Conservation (phyloP, 257 asterid species). For the Euphrasia confusa region DNA sequence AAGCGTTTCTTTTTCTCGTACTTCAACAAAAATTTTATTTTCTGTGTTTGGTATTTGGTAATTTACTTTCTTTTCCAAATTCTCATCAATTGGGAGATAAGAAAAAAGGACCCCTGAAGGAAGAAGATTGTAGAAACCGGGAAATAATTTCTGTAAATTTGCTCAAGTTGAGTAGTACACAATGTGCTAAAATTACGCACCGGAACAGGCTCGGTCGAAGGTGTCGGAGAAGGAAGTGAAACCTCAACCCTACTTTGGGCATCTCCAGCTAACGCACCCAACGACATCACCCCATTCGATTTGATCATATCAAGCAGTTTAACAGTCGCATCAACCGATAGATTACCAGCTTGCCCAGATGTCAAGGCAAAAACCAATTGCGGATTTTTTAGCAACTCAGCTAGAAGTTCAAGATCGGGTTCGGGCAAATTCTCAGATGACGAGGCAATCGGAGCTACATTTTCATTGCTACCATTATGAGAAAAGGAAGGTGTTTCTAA, state of each 20-base stretch:
- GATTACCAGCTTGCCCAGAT: constrained; percentile 68
- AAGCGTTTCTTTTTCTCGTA: not conserved
- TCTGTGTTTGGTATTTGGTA: not conserved
- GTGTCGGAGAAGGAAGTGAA: constrained; percentile 97
- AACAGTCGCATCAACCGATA: constrained; percentile 58
- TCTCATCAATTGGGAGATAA: constrained; percentile 19
- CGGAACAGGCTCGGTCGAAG: constrained; percentile 80
- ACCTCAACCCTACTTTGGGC: constrained; percentile 62
- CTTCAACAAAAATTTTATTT: not conserved
- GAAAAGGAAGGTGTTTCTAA: constrained; percentile 33
- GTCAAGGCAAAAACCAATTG: constrained; percentile 85
- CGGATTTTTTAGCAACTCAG: constrained; percentile 85
- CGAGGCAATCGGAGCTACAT: constrained; percentile 33
- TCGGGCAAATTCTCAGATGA: constrained; percentile 45
- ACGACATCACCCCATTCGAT: constrained; percentile 46
- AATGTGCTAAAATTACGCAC: constrained; percentile 85
- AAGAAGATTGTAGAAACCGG: constrained; percentile 11
- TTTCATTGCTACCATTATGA: constrained; percentile 23
- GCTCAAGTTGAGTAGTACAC: constrained; percentile 41
- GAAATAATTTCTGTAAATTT: constrained; percentile 13
- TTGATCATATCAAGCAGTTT: constrained; percentile 86
- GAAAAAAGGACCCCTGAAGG: not conserved
- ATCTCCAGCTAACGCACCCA: constrained; percentile 40
- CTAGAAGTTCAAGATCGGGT: constrained; percentile 84
- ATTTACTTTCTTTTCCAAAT: not conserved